Conservation (phyloP, 2,329 filamentous ascomycete species). For the Epichloe scottii region DNA sequence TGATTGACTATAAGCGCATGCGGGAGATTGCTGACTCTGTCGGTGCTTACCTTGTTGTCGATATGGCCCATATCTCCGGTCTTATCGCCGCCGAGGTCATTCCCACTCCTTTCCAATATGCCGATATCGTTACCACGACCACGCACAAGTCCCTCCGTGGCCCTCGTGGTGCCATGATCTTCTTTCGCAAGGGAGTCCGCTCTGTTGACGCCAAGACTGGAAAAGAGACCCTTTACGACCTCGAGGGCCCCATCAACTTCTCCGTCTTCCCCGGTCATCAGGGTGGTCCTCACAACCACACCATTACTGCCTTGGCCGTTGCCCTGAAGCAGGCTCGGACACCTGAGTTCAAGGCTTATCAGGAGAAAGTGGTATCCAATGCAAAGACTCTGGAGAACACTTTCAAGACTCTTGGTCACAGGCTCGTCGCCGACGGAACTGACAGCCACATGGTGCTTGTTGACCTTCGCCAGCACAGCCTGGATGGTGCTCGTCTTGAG, state of each 20-base stretch:
- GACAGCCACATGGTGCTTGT: constrained; percentile 97
- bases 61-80: constrained; percentile 98
- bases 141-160: constrained; percentile 98
- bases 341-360: constrained; percentile 87
- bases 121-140: constrained; percentile 95
- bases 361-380: constrained; percentile 83
- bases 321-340: constrained; percentile 87
- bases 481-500: constrained; percentile 93
- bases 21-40: constrained; percentile 88
- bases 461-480: constrained; percentile 73
- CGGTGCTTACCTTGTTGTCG: constrained; percentile 87
- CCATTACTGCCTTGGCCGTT: constrained; percentile 91
- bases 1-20: constrained; percentile 96
- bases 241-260: constrained; percentile 95
- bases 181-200: constrained; percentile 95
- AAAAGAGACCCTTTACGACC: constrained; percentile 81
- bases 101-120: constrained; percentile 81
- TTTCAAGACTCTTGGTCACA: constrained; percentile 81
- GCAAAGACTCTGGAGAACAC: constrained; percentile 80
- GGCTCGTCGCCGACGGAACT: constrained; percentile 87
- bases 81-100: constrained; percentile 88
- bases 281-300: constrained; percentile 98
- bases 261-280: constrained; percentile 99
- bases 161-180: constrained; percentile 98
- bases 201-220: constrained; percentile 82